Evolutionary conservation across 2,329 filamentous ascomycete species (phyloP).

Genomic region (Trichoderma asperellum): DNA sequence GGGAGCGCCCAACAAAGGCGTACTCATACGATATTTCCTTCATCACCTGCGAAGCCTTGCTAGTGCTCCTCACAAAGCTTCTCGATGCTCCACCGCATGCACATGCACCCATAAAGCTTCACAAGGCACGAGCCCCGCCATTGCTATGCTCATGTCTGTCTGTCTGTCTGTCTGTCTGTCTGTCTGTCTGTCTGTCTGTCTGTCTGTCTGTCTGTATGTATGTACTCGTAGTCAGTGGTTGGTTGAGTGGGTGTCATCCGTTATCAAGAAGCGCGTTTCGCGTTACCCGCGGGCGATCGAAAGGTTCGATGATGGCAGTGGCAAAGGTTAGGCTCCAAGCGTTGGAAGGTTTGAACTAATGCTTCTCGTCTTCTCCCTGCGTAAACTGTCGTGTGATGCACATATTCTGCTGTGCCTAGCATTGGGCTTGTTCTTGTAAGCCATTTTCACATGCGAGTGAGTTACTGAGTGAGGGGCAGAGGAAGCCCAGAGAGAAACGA

Average conservation of each 20-base stretch:
- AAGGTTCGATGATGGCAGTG: slow-evolving; percentile 13
- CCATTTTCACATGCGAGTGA: not conserved
- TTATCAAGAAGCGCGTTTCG: slow-evolving; percentile 1
- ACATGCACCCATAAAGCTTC: not conserved
- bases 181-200: not conserved
- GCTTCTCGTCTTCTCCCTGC: not conserved
- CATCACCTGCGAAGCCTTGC: not conserved
- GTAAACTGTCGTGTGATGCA: not conserved
- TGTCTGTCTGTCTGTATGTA: not conserved
- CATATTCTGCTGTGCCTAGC: not conserved
- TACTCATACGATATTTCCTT: not conserved
- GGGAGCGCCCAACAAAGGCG: slow-evolving; percentile 1
- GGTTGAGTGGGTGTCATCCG: not conserved
- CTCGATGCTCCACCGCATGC: slow-evolving; percentile 2
- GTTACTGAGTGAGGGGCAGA: not conserved
- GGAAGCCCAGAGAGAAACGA: not conserved
- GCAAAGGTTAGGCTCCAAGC: slow-evolving; percentile 21
- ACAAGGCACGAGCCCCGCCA: not conserved
- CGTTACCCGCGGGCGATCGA: slow-evolving; percentile 25
- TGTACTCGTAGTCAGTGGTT: not conserved
- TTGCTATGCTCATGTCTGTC: not conserved
- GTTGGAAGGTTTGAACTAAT: not conserved
- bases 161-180: not conserved
- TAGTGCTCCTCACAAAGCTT: not conserved
- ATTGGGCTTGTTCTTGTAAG: slow-evolving; percentile 2